Base-by-base conservation (phyloP, 2,329 filamentous ascomycete species). In the Arthrobotrys entomopaga region DNA sequence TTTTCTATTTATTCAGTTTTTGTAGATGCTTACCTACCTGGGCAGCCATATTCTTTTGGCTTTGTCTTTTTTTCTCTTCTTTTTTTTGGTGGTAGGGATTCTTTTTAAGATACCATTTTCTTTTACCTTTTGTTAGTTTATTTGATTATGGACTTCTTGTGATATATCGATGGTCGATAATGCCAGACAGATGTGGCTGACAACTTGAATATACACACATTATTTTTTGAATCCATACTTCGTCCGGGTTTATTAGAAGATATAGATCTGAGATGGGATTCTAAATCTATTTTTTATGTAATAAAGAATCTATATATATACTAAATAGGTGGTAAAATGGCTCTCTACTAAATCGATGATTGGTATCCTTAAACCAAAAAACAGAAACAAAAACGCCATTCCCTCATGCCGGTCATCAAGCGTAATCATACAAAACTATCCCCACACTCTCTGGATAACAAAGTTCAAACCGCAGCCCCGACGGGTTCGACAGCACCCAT, bases 351-450 rank as follows among this genome's bases (percentile, higher is more conserved):
- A 38, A n/a, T 40, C 40, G 42, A 22, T 16, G 1, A 4, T 48
- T 59, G 46, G 20, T 20, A 50, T 59, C 10, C 46, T 29, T 48
- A 57, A 29, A 43, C 58, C 58, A 57, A 57, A n/a, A n/a, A n/a
- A n/a, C n/a, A n/a, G n/a, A n/a, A n/a, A n/a, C n/a, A n/a, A n/a
- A 42, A 63, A 70, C 65, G 65, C 58, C 65, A 42, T 52, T 52
- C 65, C 38, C 26, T 50, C 49, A 69, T 70, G 65, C 65, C 38
- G 29, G 43, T 70, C 65, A 43, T 56, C 49, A 48, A 53, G 40
- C 49, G 56, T 71, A 71, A 34, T 65, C 66, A 50, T 71, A 71
- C 65, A 66, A 46, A 43, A 46, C n/a, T n/a, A n/a, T n/a, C n/a
- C n/a, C n/a, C n/a, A 46, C 42, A 46, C 15, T 13, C 6, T 2